Percentiles rank a stretch among this genome's conserved stretches.
Evolutionary conservation across 2,329 filamentous ascomycete species (phyloP).

Genomic region (Mollisiaceae sp.): DNA sequence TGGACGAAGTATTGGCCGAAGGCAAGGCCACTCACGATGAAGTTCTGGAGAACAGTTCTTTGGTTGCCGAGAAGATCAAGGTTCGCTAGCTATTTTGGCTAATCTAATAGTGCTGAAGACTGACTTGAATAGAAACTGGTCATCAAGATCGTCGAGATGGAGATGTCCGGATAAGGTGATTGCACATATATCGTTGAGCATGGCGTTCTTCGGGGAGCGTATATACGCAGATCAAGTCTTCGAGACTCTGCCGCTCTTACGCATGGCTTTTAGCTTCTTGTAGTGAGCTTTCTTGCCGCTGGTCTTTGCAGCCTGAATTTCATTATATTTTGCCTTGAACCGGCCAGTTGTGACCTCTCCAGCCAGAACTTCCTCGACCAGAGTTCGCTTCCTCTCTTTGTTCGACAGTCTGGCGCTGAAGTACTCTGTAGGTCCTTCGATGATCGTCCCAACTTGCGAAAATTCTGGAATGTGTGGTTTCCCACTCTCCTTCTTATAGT

Average conservation of each 20-base stretch:
- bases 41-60: slow-evolving; percentile 63
- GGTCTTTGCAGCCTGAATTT: slow-evolving; percentile 80
- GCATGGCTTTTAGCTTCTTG: slow-evolving; percentile 69
- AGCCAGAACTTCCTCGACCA: slow-evolving; percentile 83
- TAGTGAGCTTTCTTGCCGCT: slow-evolving; percentile 92
- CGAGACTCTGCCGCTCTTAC: slow-evolving; percentile 30
- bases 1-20: slow-evolving; percentile 59
- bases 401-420: slow-evolving; percentile 80
- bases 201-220: not conserved
- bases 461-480: slow-evolving; percentile 76
- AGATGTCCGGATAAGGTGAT: not conserved
- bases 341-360: slow-evolving; percentile 68
- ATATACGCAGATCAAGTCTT: slow-evolving; percentile 18
- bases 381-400: slow-evolving; percentile 84
- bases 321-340: slow-evolving; percentile 86
- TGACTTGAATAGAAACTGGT: slow-evolving; percentile 20
- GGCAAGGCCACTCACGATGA: slow-evolving; percentile 70
- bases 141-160: slow-evolving; percentile 23
- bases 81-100: slow-evolving; percentile 15
- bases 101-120: slow-evolving; percentile 12
- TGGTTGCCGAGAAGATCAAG: slow-evolving; percentile 56
- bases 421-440: slow-evolving; percentile 88
- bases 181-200: not conserved
- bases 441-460: slow-evolving; percentile 85
- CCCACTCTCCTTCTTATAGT: slow-evolving; percentile 67